Base-by-base conservation (phyloP, 768 basidiomycete genomes). In the Hygrocybe punicea region DNA sequence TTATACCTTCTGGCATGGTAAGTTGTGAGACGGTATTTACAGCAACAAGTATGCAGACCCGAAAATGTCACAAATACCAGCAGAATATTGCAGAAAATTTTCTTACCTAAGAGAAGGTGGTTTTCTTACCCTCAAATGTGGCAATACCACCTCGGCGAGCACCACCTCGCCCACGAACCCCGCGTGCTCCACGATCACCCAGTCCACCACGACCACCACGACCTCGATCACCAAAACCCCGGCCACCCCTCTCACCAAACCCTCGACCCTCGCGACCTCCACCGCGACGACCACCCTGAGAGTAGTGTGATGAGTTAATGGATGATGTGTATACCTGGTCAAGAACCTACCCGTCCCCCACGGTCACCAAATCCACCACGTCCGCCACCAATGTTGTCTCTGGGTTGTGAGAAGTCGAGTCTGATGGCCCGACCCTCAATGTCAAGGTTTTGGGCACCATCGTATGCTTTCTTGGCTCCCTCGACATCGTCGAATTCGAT, bases 401-500 rank as follows among this genome's bases (percentile, higher is more conserved):
- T 77, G 10, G 92, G 93, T 66, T 89, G 87, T 21, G 91, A 89
- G 75, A 81, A 93, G 73, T 98, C 95, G 45, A 98, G 72, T 53
- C 96, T 82, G 59, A 96, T 77, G 25, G 73, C 63, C 51, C 97
- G 84, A 5, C 96, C 96, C 33, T 86, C 89, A 50, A 97, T 79
- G 58, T 94, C 91, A 56, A 77, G 71, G 33, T 91, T 90, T 39
- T 81, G 79, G 24, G 83, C 78, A 4, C 81, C 83, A 63, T 81
- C 84, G 58, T 85, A 83, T 2, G 96, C 96, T 68, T 85, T 86
- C 74, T 86, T 87, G 10, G 97, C 91, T 53, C 81, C 75, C 24
- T 86, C 89, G 37, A 92, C 66, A 63, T 87, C 86, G 62, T 86
- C 83, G 72, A 95, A 97, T 72, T 98, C 93, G 67, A 99, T 90